Evolutionary conservation across 2,329 filamentous ascomycete species (phyloP), one percentile per base, ranked within the genome.

Genomic region (Venturia nashicola): DNA sequence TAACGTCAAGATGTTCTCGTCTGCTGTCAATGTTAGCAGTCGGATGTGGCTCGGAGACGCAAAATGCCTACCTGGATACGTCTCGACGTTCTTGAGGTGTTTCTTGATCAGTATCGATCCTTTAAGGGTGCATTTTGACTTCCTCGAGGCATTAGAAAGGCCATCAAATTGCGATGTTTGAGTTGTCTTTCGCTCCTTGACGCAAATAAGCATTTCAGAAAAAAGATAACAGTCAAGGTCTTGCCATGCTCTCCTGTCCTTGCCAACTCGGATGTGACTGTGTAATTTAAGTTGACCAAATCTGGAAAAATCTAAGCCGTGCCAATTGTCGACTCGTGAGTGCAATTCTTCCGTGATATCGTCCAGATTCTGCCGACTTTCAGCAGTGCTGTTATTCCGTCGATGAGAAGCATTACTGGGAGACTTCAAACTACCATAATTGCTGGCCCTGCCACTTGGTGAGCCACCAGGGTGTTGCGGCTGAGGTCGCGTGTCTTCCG

Each of bases 61-160:
- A 36, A 23, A 51, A 34, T 40, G 65, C 68, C 66, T 74, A 81
- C 79, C 77, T 64, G 76, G 73, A 18, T 78, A 77, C 18, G 80
- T 77, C 66, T 97, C 91, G 20, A 97, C 91, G 68, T 94, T 89
- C 72, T 94, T 95, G 54, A 99, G 81, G 73, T 99, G 94, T 79
- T 96, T 97, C 79, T 96, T 97, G 76, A 99, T 97, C 67, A 99
- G 80, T 68, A 99, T 99, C 0, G 94, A 97, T 20, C 94, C 94
- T 77, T 99, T 99, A 51, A 99, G 80, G 0, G 92, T 96, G 79
- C 89, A 97, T 67, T 90, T 85, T 3, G 86, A 85, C 11, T 83
- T 79, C 73, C 88, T 92, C 64, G 82, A 82, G 27, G 81, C 40
- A 64, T n/a, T 20, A 16, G 44, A 42, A n/a, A 43, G 32, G 11